Percentiles rank a stretch among this genome's conserved stretches.
These are phyloP conservation scores for Moricandia arvensis DNA, from an alignment of 345 rosid genomes.

Conservation along the genomic window DNA sequence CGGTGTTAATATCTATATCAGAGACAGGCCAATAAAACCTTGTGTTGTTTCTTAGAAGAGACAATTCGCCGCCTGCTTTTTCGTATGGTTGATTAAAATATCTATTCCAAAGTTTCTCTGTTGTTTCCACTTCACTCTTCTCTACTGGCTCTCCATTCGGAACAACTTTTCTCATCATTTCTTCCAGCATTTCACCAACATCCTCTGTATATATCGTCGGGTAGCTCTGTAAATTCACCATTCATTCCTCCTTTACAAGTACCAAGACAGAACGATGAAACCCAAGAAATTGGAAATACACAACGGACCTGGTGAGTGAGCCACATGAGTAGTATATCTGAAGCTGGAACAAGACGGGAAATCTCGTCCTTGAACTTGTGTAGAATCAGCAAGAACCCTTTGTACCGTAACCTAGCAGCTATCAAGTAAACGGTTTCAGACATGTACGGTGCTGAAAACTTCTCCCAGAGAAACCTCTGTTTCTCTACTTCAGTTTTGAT, in stretches of 20 bases:
- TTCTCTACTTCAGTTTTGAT: conserved; percentile 49
- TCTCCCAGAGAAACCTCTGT: conserved; percentile 46
- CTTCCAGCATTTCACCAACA: conserved; percentile 53
- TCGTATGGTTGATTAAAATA: conserved; percentile 73
- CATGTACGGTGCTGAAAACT: conserved; percentile 67
- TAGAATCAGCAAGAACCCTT: conserved; percentile 57
- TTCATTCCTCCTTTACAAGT: not conserved
- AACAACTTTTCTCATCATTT: conserved; percentile 44
- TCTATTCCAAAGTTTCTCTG: conserved; percentile 60
- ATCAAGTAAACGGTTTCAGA: conserved; percentile 67
- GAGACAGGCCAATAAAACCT: conserved; percentile 70
- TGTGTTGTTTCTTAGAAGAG: conserved; percentile 32
- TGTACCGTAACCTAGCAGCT: conserved; percentile 73
- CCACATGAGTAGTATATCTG: conserved; percentile 79
- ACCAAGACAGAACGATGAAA: not conserved
- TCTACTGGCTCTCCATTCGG: conserved; percentile 49
- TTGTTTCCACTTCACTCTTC: conserved; percentile 50
- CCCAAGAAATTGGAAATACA: not conserved
- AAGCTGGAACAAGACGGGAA: conserved; percentile 55
- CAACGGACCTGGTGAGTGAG: conserved; percentile 65
- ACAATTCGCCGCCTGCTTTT: conserved; percentile 71
- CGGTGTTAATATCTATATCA: conserved; percentile 62
- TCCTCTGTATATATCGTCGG: conserved; percentile 72
- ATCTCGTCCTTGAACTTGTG: conserved; percentile 47
- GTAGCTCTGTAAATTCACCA: conserved; percentile 54